Base-by-base conservation (phyloP, 306 rosid species). In the Trifolium dubium region DNA sequence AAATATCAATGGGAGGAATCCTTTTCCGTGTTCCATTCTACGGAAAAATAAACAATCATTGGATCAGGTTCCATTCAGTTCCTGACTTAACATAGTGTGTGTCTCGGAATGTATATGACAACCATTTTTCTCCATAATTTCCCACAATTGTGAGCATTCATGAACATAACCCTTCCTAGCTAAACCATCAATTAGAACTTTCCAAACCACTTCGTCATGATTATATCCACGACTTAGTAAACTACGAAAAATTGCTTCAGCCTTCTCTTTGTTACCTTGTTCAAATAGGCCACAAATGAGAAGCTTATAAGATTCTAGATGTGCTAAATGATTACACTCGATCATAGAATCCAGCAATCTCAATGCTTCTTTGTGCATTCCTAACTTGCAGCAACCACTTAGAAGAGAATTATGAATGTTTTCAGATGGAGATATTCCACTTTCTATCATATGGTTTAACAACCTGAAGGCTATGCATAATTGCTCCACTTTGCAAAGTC, bases 161-260 rank as follows among this genome's bases (percentile, higher is more conserved):
- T 77, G 80, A 59, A 77, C 80, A 79, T 76, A 85, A 64, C 98
- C 95, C 40, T 72, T 84, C 75, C 73, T 83, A 69, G 83, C 85
- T 69, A 92, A 83, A 74, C 98, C 98, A 50, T 92, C 92, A 69
- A 92, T 85, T 47, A 90, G 88, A 81, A 92, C 77, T 82, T 87
- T 90, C 96, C 96, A 90, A 84, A 88, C 92, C 31, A 92, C 86
- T 64, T 92, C 98, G 81, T 92, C 90, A 2, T 75, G 54, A 82
- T 88, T 90, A 83, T 92, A 90, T 63, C 82, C 88, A 69, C 85
- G 75, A 19, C 28, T 15, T 53, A 92, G 85, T 77, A 92, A 65
- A 63, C 63, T 82, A 62, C 34, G n/a, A 64, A 92, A 92, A 53
- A 83, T 72, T 34, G 80, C 71, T 77, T 86, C 80, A 43, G 96